A percentile compares a stretch with the other conserved stretches of the same genome.
Evolutionary conservation across 2,329 filamentous ascomycete genomes (phyloP).

Genomic region (Macrophomina pseudophaseolina): DNA sequence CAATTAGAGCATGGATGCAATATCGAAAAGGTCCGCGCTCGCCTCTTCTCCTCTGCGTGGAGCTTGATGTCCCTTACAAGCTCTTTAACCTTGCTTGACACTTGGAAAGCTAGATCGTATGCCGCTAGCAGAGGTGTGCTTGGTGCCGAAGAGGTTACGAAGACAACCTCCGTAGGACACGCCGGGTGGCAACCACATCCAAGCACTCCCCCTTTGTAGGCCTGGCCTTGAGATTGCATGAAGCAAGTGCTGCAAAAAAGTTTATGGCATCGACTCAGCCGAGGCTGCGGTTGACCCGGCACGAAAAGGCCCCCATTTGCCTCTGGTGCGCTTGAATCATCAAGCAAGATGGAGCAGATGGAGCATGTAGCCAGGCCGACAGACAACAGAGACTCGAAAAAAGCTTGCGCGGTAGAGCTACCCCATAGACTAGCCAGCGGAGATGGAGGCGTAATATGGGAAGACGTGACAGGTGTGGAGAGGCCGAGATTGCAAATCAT

Average conservation of each 20-base stretch:
- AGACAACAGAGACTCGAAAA: not conserved
- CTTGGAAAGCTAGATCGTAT: not conserved
- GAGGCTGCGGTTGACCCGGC: not conserved
- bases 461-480: conserved; percentile 41
- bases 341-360: not conserved
- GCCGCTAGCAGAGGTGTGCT: not conserved
- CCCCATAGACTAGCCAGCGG: not conserved
- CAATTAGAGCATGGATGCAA: not conserved
- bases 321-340: not conserved
- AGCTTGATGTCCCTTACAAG: not conserved
- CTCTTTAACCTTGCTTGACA: not conserved
- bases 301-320: not conserved
- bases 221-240: not conserved
- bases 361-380: not conserved
- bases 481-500: not conserved
- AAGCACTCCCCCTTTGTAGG: too few relatives aligned
- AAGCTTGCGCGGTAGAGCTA: not conserved
- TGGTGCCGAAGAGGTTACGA: not conserved
- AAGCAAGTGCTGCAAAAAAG: not conserved
- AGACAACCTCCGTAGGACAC: not conserved
- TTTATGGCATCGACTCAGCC: not conserved
- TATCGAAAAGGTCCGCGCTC: too few relatives aligned
- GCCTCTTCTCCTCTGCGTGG: not conserved
- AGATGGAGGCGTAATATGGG: conserved; percentile 34
- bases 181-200: not conserved